Evolutionary conservation across 2,329 filamentous ascomycete species (phyloP), one percentile per base, ranked within the genome.

Genomic region (Penicillium digitatum): DNA sequence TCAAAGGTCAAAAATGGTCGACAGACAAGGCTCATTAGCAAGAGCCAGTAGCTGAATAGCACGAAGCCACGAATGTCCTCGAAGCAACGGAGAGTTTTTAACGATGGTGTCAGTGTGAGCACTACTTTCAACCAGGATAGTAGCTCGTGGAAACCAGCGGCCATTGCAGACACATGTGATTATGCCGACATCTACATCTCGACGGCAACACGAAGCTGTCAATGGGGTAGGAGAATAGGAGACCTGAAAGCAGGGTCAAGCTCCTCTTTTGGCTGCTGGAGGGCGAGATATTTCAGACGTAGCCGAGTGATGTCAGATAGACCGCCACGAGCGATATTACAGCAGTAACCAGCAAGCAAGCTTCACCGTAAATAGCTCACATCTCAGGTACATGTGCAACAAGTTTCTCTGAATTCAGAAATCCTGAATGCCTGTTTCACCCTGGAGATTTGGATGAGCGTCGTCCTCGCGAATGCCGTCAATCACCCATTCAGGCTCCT

Each of bases 391-490:
- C 26, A 40, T 1, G 9, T 14, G n/a, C 8, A 32, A 26, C 40
- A 22, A 26, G 32, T 16, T 31, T 12, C 10, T 32, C 26, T 34
- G 11, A 14, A 31, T 11, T 80, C 71, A 90, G 65, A 84, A 90
- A 68, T 90, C 87, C 65, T 89, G 87, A 22, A 90, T 72, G 0
- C 87, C 87, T 20, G 87, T 90, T 71, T 90, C 84, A 3, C 87
- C 86, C 35, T 69, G 65, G 54, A 72, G 55, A 44, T 57, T 62
- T 7, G 55, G 53, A 26, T 58, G 62, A 12, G 64, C 59, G 37
- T 70, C 69, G 3, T 66, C 66, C 22, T 69, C 70, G 12, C 69
- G 72, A 2, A 78, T 68, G 7, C 73, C 75, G 48, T 78, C 79
- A 37, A 77, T 76, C 29, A 81, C 77, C 82, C 87, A 90, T 45